Evolutionary conservation across 1,284 basidiomycete species (phyloP), one percentile per base, ranked within the genome.

Genomic region (Flammula alnicola): DNA sequence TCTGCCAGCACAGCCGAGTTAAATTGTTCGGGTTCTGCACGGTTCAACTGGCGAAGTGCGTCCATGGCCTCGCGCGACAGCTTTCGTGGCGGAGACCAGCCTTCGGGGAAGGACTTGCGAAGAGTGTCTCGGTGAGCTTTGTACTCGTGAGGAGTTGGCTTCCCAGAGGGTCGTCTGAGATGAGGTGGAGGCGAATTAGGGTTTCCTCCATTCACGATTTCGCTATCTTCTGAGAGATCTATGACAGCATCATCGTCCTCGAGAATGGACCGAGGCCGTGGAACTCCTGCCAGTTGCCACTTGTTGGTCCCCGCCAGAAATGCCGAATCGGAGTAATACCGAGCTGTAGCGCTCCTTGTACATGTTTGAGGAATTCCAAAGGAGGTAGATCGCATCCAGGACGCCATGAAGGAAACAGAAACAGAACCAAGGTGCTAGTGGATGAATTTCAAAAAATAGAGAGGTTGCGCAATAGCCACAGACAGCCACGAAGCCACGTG

Each of bases 41-140:
- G 66, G 67, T 95, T 82, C 54, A 97, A 73, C 42, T 83, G 75
- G 29, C 91, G 84, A 53, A 97, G 65, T 23, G 86, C 86, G 49
- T 90, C 87, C 93, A 97, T 97, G 23, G 93, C 92, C 53, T 93
- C 88, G 51, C 90, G 82, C n/a, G 91, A 93, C 46, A 97, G 69
- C 66, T 92, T 94, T 61, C 86, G 88, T 38, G 88, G 88, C 6
- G 94, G 94, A 42, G 78, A 74, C 94, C 95, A 97, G 23, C 91
- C 91, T 7, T 77, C 71, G 11, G 91, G 91, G 63, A 90, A 93
- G 5, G 68, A 63, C 55, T 78, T 71, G 57, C 80, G 81, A 60
- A 93, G 75, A 5, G 72, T 65, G 38, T 72, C 67, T 23, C 81
- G 78, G 67, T 92, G 87, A n/a, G 67, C 67, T 46, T 66, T 67